Evolutionary conservation across 441 rosid species (phyloP), one percentile per base, ranked within the genome.

Genomic region (Populus hybrid): DNA sequence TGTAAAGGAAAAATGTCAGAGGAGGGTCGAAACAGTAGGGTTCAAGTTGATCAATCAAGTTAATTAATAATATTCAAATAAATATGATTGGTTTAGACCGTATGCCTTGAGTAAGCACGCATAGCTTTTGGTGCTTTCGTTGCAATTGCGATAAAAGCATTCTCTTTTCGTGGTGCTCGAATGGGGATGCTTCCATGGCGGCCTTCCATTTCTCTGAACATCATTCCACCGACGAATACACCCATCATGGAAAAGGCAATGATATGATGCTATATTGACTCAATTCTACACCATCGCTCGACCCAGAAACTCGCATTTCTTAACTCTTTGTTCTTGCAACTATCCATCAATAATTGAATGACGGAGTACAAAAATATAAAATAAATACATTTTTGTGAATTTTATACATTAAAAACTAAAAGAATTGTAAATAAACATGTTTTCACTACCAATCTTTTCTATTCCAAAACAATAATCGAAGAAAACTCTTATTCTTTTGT

Each of bases 211-310:
- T 68, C 35, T 18, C 61, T 57, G 23, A 2, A 28, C 14, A 57
- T 68, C 61, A 76, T 76, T 68, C 73, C 10, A 76, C 61, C 38
- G 30, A 69, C 12, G 53, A 76, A 76, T 69, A 69, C 9, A 7
- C 23, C 68, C 73, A 69, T 7, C 70, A 5, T n/a, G n/a, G 57
- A 26, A 71, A 74, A 36, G 28, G 35, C 24, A 24, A 76, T 24
- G 59, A 9, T 34, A 34, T 76, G 69, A 76, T 69, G 74, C n/a
- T 69, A 46, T 2, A 36, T 76, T 53, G 32, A 59, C 79, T 69
- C 59, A 9, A 24, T 69, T 69, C 69, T 59, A 59, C 61, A 35
- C 70, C 79, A 69, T 24, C 7, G 28, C 23, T 34, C 36, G 36
- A 34, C 36, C 36, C 36, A 34, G 36, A 6, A 34, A 34, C 36